phyloP scores from a whole-genome alignment of 768 basidiomycete species.

The Hemileccinum impolitum region DNA sequence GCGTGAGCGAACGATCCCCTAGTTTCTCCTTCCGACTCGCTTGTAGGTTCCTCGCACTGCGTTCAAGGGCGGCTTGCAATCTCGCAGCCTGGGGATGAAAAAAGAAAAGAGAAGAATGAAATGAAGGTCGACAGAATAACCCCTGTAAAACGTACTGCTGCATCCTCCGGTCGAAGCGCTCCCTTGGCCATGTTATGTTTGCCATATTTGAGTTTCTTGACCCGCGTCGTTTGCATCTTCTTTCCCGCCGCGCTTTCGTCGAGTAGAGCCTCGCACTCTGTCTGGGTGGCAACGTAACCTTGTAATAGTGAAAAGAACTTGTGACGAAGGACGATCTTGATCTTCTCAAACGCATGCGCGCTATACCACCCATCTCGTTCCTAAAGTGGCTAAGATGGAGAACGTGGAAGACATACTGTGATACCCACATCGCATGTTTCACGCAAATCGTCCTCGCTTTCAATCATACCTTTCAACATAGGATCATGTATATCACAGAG shows the following conservation, averaged over 20 bases:
- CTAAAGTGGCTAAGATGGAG: conserved; percentile 32
- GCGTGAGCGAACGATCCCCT: conserved; percentile 19
- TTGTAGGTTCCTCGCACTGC: conserved; percentile 31
- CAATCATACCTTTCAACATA: conserved; percentile 78
- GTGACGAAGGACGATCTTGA: conserved; percentile 79
- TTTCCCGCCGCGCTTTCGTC: conserved; percentile 27
- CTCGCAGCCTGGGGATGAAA: conserved; percentile 54
- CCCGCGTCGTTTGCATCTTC: conserved; percentile 38
- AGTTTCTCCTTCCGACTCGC: conserved; percentile 26
- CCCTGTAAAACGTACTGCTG: conserved; percentile 52
- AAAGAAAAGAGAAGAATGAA: background rate
- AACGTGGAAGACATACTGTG: background rate
- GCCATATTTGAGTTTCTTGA: conserved; percentile 56
- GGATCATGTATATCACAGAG: conserved; percentile 89
- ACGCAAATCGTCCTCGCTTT: conserved; percentile 63
- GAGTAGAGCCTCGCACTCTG: conserved; percentile 69
- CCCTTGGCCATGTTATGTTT: conserved; percentile 92
- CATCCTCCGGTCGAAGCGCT: conserved; percentile 76
- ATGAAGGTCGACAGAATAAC: background rate
- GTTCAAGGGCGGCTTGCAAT: conserved; percentile 61
- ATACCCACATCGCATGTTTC: conserved; percentile 70
- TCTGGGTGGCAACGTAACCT: conserved; percentile 67
- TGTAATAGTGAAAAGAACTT: conserved; percentile 81
- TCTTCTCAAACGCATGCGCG: conserved; percentile 69
- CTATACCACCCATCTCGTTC: conserved; percentile 91